Evolutionary conservation across 2,329 filamentous ascomycete species (phyloP).

Genomic region (Penicillium janthinellum): DNA sequence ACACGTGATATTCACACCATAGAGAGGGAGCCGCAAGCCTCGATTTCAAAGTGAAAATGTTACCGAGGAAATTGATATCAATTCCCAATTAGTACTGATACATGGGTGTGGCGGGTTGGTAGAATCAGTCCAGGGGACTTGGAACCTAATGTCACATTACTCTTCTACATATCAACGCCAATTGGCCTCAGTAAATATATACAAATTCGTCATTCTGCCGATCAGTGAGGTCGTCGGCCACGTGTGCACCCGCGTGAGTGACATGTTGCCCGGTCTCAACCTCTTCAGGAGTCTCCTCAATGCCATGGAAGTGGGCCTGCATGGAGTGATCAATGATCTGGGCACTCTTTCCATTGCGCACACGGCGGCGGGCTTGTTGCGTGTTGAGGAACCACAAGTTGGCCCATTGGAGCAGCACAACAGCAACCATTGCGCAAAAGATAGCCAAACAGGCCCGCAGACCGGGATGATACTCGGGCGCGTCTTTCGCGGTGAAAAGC

Average conservation of each 20-base stretch:
- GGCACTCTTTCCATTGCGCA: constrained; percentile 62
- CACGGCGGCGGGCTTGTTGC: constrained; percentile 56
- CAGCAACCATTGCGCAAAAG: constrained; percentile 53
- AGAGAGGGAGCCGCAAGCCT: too few species aligned
- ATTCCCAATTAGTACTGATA: too few species aligned
- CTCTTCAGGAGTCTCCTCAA: constrained; percentile 18
- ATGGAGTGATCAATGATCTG: constrained; percentile 64
- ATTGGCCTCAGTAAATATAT: constrained; percentile 55
- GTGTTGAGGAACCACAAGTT: constrained; percentile 59
- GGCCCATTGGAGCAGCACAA: constrained; percentile 56
- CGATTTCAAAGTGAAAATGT: too few species aligned
- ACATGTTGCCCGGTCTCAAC: constrained; percentile 19
- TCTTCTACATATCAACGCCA: too few species aligned
- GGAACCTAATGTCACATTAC: too few species aligned
- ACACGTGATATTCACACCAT: too few species aligned
- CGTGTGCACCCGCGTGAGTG: constrained; percentile 50
- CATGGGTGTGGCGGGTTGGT: too few species aligned
- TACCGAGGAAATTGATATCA: too few species aligned
- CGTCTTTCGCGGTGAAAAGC: constrained; percentile 60
- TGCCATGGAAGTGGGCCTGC: constrained; percentile 54
- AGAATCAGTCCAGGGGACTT: too few species aligned
- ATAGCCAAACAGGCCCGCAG: constrained; percentile 54
- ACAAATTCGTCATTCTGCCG: constrained; percentile 69
- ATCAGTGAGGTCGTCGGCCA: constrained; percentile 65
- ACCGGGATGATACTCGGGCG: constrained; percentile 61